Evolutionary conservation across 139 green algal species (phyloP).

Genomic region (Coccomyxa sp.): DNA sequence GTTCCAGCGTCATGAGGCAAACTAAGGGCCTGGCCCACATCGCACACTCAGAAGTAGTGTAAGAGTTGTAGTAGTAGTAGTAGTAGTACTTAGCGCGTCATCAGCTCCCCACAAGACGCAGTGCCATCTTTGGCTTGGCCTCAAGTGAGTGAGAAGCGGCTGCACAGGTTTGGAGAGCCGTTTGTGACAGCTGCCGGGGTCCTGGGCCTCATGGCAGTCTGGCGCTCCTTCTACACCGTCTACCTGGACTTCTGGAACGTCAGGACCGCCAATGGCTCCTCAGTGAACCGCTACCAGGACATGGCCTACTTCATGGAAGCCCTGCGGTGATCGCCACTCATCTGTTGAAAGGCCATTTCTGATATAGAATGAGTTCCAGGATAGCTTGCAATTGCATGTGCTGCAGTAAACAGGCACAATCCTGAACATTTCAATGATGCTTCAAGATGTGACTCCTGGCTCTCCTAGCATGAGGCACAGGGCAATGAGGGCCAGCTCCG

Average conservation of each 20-base stretch:
- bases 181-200: conserved; percentile 59
- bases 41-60: background rate
- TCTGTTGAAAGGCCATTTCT: too few species aligned
- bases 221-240: conserved; percentile 58
- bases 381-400: too few species aligned
- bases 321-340: conserved; percentile 27
- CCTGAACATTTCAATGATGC: too few species aligned
- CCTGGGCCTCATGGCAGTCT: conserved; percentile 64
- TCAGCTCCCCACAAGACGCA: too few species aligned
- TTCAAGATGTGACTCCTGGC: background rate
- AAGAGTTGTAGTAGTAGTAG: too few species aligned
- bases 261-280: conserved; percentile 13
- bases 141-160: too few species aligned
- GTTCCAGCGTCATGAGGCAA: background rate
- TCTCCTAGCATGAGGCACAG: background rate
- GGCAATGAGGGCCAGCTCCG: background rate
- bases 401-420: too few species aligned
- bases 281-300: conserved; percentile 20
- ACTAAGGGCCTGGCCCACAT: background rate
- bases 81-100: too few species aligned
- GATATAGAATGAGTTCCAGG: too few species aligned
- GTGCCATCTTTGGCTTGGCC: too few species aligned
- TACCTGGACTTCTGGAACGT: conserved; percentile 62
- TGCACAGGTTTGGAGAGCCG: conserved; percentile 45
- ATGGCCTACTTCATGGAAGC: conserved; percentile 31